Evolutionary conservation across 2,329 filamentous ascomycete genomes (phyloP), one percentile per base, ranked within the genome.

Genomic region (Harringtonia aguacate): DNA sequence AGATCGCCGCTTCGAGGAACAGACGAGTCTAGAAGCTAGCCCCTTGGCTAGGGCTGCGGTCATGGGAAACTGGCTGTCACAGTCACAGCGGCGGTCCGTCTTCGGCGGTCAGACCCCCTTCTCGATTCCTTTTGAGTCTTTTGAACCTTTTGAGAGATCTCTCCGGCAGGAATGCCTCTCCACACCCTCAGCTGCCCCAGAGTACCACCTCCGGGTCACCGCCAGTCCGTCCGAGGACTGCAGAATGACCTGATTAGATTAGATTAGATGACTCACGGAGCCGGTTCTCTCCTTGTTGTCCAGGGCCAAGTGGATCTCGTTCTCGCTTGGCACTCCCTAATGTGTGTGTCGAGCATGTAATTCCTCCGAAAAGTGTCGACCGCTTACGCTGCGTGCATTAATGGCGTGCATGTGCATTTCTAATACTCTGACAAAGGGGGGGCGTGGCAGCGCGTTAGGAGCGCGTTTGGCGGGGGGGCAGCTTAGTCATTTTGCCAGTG

Each of bases 21-120:
- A 29, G 41, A 33, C 31, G 34, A 47, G 43, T 40, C 38, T 45
- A 37, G 33, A 7, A 36, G 27, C 9, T 22, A 46, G n/a, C 20
- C 43, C 43, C 41, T 35, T 45, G 39, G 35, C 40, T 41, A 41
- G 46, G 43, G 22, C 45, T 44, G 40, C 13, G 2, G 42, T 52
- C 51, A 34, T 50, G 17, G 34, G 41, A 20, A 8, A 22, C 27
- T 17, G n/a, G 36, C 21, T 34, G 34, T 20, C n/a, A 10, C 9
- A 8, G 20, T 21, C 20, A 12, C 10, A 15, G 8, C 8, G 15
- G 22, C 14, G 15, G 36, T 9, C 39, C 44, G 41, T 43, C 36
- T 42, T 46, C 41, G 45, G 30, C 36, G 40, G 6, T 38, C 33
- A 20, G 24, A 10, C 17, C 14, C 14, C n/a, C n/a, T n/a, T n/a